A percentile compares a stretch with the other conserved stretches of the same genome.
Conservation (phyloP, 164 flowering plant species). For the Annona cherimola region DNA sequence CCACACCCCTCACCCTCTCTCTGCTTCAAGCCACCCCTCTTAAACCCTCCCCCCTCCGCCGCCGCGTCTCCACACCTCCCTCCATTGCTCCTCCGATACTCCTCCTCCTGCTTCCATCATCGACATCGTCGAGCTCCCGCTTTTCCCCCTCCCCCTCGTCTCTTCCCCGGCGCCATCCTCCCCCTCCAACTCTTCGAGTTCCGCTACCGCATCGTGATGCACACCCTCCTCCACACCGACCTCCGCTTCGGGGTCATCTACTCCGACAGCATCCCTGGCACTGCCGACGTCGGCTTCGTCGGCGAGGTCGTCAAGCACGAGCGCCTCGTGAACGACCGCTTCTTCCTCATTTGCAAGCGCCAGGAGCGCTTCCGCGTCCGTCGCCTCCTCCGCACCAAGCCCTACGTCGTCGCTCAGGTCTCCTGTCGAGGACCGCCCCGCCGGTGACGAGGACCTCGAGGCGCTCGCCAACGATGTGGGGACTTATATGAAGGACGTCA, state of each 20-base stretch:
- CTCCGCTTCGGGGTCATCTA: too few species aligned
- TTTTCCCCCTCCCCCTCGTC: constrained; percentile 87
- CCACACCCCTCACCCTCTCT: too few species aligned
- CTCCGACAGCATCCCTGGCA: constrained; percentile 42
- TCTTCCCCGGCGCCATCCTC: constrained; percentile 89
- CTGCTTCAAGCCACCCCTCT: too few species aligned
- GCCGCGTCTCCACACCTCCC: too few species aligned
- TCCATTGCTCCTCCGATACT: constrained; percentile 35
- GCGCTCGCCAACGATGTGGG: constrained; percentile 70
- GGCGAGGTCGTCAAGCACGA: constrained; percentile 39
- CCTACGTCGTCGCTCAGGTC: constrained; percentile 79
- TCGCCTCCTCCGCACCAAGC: constrained; percentile 59
- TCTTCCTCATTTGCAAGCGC: constrained; percentile 34
- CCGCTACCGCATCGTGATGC: constrained; percentile 87
- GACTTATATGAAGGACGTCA: constrained; percentile 85
- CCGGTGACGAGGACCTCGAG: constrained; percentile 51
- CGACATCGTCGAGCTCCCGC: constrained; percentile 75
- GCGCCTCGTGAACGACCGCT: constrained; percentile 84
- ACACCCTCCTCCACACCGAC: too few species aligned
- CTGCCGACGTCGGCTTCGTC: constrained; percentile 83
- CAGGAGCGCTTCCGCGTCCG: constrained; percentile 68
- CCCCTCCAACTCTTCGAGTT: constrained; percentile 93
- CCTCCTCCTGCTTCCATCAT: constrained; percentile 24
- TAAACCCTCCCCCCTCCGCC: too few species aligned
- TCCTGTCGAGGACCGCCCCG: constrained; percentile 83